Evolutionary conservation across 2,329 filamentous ascomycete species (phyloP), one percentile per base, ranked within the genome.

Genomic region (Apiospora marii): DNA sequence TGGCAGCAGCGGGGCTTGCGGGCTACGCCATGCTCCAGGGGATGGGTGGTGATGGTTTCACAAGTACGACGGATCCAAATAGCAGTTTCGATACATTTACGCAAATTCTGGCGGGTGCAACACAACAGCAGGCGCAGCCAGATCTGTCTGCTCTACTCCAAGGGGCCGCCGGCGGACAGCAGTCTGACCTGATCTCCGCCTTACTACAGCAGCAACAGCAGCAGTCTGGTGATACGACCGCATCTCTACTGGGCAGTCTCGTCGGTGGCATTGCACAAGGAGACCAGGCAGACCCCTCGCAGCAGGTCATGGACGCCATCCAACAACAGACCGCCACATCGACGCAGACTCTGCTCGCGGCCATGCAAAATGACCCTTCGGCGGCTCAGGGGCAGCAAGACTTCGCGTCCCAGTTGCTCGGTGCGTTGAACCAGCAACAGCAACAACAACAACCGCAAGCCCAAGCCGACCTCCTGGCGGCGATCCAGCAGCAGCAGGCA

Each of bases 291-390:
- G n/a, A 68, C 13, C 13, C 67, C 2, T 68, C 43, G 24, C 41
- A 68, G 13, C 64, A 68, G 67, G 22, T 68, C 41, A 48, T 68
- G 41, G 24, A 44, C 14, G 43, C 24, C 19, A 68, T 68, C 27
- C 41, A 46, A 41, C 67, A 68, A 43, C 67, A 68, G 41, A 48
- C 67, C 10, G 67, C 67, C 27, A 41, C 67, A 19, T 68, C 67
- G 1, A 68, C 43, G 6, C 67, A 68, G 41, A 5, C 41, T 48
- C 67, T 68, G 14, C 41, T 68, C 7, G 27, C 67, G 41, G 27
- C 67, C 19, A 46, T 68, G 19, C 67, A 68, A 24, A 48, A 27
- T 27, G 30, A 24, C 64, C 4, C 41, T 10, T 27, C 22, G 37
- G 19, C 41, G 43, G 8, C 41, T 34, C 67, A 46, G 43, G 67